phyloP scores from a whole-genome alignment of 2,329 filamentous ascomycete species.

The Fusarium odoratissimum region DNA sequence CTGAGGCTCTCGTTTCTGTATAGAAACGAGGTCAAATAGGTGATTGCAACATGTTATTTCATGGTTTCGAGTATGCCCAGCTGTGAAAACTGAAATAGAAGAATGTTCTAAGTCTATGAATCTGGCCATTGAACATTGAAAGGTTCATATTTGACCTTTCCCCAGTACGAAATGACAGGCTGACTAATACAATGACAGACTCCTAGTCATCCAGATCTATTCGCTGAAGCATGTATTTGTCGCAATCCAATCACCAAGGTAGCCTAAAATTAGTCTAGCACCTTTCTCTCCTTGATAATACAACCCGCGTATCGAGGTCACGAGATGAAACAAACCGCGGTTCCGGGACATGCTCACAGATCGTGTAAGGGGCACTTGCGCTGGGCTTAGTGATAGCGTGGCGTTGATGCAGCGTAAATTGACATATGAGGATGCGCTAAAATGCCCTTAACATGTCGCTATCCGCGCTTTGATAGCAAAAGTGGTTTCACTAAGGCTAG shows the following conservation, averaged over 20 bases:
- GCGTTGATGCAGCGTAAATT: neutral
- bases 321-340: neutral
- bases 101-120: neutral
- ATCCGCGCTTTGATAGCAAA: neutral
- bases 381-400: neutral
- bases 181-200: too few species aligned
- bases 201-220: neutral
- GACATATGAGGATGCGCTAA: neutral
- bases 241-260: neutral
- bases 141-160: too few species aligned
- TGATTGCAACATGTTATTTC: fast-evolving
- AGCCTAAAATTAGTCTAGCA: neutral
- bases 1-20: too few species aligned
- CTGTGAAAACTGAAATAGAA: neutral
- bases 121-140: fast-evolving
- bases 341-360: neutral
- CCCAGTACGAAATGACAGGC: too few species aligned
- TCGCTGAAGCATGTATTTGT: neutral
- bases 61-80: too few species aligned
- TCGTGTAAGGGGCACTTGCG: neutral
- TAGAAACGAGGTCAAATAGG: fast-evolving
- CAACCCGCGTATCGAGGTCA: neutral
- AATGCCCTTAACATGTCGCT: neutral
- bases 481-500: neutral
- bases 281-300: neutral